These are phyloP conservation scores for Pseudocohnilembus persalinus DNA, from an alignment of 169 alveolate genomes.

Conservation along the genomic window DNA sequence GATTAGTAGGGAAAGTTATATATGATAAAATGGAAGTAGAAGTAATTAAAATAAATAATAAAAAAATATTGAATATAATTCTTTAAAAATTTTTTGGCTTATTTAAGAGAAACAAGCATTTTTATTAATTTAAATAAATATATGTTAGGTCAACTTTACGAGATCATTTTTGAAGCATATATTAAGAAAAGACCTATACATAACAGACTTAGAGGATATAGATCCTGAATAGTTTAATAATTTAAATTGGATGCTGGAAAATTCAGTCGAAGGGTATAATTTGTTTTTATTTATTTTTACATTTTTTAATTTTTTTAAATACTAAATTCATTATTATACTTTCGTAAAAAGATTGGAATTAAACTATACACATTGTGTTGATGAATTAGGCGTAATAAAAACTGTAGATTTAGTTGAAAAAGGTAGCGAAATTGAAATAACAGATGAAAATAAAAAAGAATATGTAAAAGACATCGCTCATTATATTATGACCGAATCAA, in stretches of 20 bases:
- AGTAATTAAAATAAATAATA: constrained; percentile 39
- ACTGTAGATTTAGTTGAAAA: constrained; percentile 93
- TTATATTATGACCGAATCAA: constrained; percentile 92
- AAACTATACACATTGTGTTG: constrained; percentile 89
- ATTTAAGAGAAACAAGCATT: no score
- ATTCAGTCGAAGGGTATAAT: constrained; percentile 81
- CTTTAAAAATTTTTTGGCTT: no score
- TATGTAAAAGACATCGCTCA: constrained; percentile 94
- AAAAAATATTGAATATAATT: no score
- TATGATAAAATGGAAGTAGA: constrained; percentile 95
- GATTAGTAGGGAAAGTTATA: constrained; percentile 97
- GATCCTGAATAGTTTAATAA: constrained; percentile 96
- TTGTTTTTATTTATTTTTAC: no score
- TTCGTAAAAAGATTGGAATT: constrained; percentile 69
- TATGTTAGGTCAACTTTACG: constrained; percentile 89
- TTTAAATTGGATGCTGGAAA: constrained; percentile 91
- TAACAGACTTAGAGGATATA: constrained; percentile 95
- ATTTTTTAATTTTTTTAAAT: no score
- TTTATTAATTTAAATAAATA: no score
- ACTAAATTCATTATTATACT: no score
- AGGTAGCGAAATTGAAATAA: constrained; percentile 90
- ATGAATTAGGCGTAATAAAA: constrained; percentile 93
- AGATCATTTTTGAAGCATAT: constrained; percentile 97
- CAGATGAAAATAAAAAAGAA: constrained; percentile 94
- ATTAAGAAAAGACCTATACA: constrained; percentile 72